Percentiles rank a stretch among this genome's conserved stretches.
Evolutionary conservation across 2,329 filamentous ascomycete species (phyloP).

Genomic region (Colletotrichum lini): DNA sequence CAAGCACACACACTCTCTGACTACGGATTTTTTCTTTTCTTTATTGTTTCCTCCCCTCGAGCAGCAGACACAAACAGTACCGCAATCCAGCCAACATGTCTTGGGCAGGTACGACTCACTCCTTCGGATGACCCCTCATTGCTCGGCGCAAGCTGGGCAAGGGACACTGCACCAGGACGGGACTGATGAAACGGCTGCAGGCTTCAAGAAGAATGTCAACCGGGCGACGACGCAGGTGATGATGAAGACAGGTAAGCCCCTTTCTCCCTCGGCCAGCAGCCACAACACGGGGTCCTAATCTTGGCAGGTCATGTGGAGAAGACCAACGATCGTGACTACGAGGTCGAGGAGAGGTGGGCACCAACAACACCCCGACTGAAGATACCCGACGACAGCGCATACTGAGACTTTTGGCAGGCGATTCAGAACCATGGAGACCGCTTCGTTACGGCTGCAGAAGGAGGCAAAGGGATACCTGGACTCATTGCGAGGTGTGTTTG

Average conservation of each 20-base stretch:
- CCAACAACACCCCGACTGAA: neutral
- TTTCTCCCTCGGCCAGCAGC: slow-evolving; percentile 2
- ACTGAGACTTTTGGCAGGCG: slow-evolving; percentile 69
- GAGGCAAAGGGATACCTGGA: slow-evolving; percentile 99
- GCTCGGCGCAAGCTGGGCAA: neutral
- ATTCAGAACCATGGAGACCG: slow-evolving; percentile 97
- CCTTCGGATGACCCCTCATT: slow-evolving; percentile 21
- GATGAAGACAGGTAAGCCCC: slow-evolving; percentile 91
- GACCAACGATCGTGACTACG: slow-evolving; percentile 98
- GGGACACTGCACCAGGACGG: neutral
- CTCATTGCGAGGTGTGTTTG: slow-evolving; percentile 81
- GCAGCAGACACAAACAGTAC: neutral
- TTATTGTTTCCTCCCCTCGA: neutral
- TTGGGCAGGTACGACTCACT: slow-evolving; percentile 59
- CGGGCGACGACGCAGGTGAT: slow-evolving; percentile 99
- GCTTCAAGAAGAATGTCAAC: slow-evolving; percentile 91
- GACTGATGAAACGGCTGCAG: slow-evolving; percentile 47
- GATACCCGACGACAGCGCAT: slow-evolving; percentile 5
- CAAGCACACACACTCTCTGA: neutral
- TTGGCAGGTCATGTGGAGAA: slow-evolving; percentile 90
- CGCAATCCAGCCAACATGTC: slow-evolving; percentile 55
- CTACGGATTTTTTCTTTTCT: neutral
- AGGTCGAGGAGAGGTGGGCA: slow-evolving; percentile 89
- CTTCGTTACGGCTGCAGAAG: slow-evolving; percentile 92
- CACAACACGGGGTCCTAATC: slow-evolving; percentile 24